These are phyloP conservation scores for Mycena filopes DNA, from an alignment of 768 basidiomycete species.

Conservation along the genomic window DNA sequence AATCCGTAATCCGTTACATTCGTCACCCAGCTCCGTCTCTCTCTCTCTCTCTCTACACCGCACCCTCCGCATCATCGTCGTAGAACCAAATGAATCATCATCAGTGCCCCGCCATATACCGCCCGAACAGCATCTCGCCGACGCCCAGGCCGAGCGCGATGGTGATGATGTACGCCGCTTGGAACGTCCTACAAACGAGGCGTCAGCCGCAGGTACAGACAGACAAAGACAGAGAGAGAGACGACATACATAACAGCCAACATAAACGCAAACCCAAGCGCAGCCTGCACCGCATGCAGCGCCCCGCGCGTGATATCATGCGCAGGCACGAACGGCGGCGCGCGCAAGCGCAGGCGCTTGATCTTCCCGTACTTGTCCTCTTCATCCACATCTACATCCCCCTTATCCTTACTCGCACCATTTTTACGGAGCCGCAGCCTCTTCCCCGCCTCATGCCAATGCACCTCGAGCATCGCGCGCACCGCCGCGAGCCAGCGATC, in stretches of 20 bases:
- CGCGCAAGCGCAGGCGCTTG: not conserved
- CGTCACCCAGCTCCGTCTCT: too few relatives aligned
- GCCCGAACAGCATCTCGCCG: conserved; percentile 79
- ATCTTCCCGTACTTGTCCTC: conserved; percentile 8
- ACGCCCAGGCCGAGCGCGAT: conserved; percentile 76
- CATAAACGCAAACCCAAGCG: conserved; percentile 80
- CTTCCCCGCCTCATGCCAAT: conserved; percentile 53
- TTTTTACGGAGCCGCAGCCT: not conserved
- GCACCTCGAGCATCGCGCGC: conserved; percentile 61
- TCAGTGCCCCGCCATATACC: conserved; percentile 15
- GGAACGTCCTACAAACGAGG: conserved; percentile 77
- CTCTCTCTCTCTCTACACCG: too few relatives aligned
- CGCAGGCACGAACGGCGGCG: conserved; percentile 69
- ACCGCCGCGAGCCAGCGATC: conserved; percentile 79
- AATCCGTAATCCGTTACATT: too few relatives aligned
- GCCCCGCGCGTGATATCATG: conserved; percentile 80
- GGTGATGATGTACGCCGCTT: conserved; percentile 79
- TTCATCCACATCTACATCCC: conserved; percentile 4
- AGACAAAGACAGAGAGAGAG: not conserved
- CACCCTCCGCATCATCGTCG: too few relatives aligned
- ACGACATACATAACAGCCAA: conserved; percentile 77
- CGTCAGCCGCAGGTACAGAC: not conserved
- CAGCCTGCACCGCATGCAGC: conserved; percentile 69
- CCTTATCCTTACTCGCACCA: too few relatives aligned
- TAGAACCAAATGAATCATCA: too few relatives aligned